Base-by-base conservation (phyloP, 2,329 filamentous ascomycete species). In the Aspergillus tanneri region DNA sequence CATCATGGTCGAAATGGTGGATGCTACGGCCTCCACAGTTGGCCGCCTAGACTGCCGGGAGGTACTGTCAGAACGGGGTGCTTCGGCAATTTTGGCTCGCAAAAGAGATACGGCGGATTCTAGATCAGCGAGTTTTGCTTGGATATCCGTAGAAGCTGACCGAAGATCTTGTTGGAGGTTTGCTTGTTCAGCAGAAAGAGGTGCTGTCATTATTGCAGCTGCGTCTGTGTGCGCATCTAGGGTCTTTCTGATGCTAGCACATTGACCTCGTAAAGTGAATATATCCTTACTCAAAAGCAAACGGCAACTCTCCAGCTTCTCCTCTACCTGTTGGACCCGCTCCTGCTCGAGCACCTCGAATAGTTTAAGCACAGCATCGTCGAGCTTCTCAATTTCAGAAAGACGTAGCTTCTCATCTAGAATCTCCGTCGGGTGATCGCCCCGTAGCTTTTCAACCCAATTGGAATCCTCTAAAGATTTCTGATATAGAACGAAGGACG, bases 1-100 rank as follows among this genome's bases (percentile, higher is more conserved):
- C 25, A 91, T 96, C 87, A 99, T 91, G 64, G 93, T 96, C 49
- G 78, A 77, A 56, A 99, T 95, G 1, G 93, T 99, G 50, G 88
- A 88, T 58, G 91, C 86, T 16, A 99, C 88, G 0, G 90, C 89
- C 60, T 96, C 93, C 8, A 96, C 88, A 0, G 91, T 96, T 0
- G 93, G 93, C 4, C 85, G 81, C 42, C 78, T 60, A 34, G 46
- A 47, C 50, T 52, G 55, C 34, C 62, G 51, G 2, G 65, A 61
- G 22, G 64, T 79, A 34, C 77, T 79, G 6, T 78, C 77, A 1
- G 80, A 72, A 4, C 72, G 70, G 35, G 72, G 68, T 19, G 73
- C 71, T 16, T 82, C 78, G 1, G 86, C 85, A 14, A 96, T 78
- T 59, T 85, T 87, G 2, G 90, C 86, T 61, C 88, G 88, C 22